Percentiles rank a stretch among this genome's conserved stretches.
Evolutionary conservation across 768 basidiomycete genomes (phyloP).

Genomic region (Sarcodon sp.): DNA sequence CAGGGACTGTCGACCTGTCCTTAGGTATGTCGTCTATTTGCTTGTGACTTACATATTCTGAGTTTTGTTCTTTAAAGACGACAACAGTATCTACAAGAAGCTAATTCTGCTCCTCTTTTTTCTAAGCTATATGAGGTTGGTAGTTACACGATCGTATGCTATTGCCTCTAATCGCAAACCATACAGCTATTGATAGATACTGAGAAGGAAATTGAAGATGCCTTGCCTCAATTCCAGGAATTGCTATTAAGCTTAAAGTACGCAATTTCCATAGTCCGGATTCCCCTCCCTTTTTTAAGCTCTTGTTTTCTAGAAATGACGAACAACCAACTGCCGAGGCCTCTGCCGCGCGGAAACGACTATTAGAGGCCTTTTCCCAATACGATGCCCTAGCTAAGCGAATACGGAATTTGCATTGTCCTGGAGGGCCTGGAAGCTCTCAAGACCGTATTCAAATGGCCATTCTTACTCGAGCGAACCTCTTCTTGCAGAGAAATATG

Average conservation of each 20-base stretch:
- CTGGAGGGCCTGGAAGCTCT: conserved; percentile 47
- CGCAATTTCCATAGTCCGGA: conserved; percentile 1
- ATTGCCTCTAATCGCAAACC: conserved; percentile 1
- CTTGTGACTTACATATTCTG: neutral
- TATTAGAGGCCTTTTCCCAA: conserved; percentile 76
- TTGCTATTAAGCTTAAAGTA: conserved; percentile 61
- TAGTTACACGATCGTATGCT: neutral
- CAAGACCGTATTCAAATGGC: conserved; percentile 81
- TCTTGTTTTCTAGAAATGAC: conserved; percentile 17
- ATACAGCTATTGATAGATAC: conserved; percentile 52
- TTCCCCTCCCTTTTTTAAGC: conserved; percentile 15
- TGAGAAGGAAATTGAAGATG: conserved; percentile 84
- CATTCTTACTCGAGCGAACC: conserved; percentile 59
- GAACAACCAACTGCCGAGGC: conserved; percentile 57
- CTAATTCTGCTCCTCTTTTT: conserved; percentile 43
- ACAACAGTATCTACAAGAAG: conserved; percentile 67
- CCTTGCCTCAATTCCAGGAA: conserved; percentile 83
- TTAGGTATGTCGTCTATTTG: conserved; percentile 45
- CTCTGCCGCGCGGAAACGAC: conserved; percentile 57
- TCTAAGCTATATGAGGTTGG: conserved; percentile 59
- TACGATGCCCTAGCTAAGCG: conserved; percentile 86
- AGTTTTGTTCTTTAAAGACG: conserved; percentile 31
- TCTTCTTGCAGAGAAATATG: conserved; percentile 87
- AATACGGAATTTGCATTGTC: conserved; percentile 60
- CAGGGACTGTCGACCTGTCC: conserved; percentile 63